Conservation (phyloP, 805 yeast genomes). For the Tetrapisispora iriomotensis region DNA sequence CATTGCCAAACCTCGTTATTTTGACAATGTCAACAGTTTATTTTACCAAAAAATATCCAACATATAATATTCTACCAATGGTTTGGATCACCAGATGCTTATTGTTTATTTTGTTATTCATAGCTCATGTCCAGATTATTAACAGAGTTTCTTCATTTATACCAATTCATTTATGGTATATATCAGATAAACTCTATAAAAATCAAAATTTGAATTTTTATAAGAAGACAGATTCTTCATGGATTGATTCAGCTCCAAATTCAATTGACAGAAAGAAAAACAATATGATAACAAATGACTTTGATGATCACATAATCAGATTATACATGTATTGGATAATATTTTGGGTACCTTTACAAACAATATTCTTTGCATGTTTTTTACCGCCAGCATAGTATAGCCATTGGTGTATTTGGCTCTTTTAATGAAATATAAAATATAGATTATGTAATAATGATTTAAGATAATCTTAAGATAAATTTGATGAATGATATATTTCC, state of each 20-base stretch:
- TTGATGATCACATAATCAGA: conserved; percentile 24
- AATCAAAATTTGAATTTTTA: conserved; percentile 1
- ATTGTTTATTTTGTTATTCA: conserved; percentile 40
- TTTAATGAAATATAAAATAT: too few relatives aligned
- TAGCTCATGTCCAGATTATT: conserved; percentile 81
- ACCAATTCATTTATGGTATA: conserved; percentile 69
- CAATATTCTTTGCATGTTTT: conserved; percentile 68
- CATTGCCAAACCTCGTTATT: conserved; percentile 52
- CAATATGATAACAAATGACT: too few relatives aligned
- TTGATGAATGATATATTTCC: too few relatives aligned
- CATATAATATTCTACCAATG: conserved; percentile 32
- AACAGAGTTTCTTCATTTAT: conserved; percentile 69
- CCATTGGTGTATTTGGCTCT: neutral
- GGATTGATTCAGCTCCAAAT: neutral
- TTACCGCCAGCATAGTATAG: conserved; percentile 76
- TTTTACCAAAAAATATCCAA: conserved; percentile 31
- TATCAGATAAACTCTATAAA: conserved; percentile 34
- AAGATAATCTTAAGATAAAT: too few relatives aligned
- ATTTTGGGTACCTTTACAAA: conserved; percentile 59
- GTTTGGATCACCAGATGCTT: conserved; percentile 36
- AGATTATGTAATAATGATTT: neutral
- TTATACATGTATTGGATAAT: conserved; percentile 40
- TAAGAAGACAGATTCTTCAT: neutral
- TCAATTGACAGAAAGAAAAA: neutral
- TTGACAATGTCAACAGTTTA: conserved; percentile 33